Base-by-base conservation (phyloP, 2,329 filamentous ascomycete genomes). In the Aspergillus texensis region DNA sequence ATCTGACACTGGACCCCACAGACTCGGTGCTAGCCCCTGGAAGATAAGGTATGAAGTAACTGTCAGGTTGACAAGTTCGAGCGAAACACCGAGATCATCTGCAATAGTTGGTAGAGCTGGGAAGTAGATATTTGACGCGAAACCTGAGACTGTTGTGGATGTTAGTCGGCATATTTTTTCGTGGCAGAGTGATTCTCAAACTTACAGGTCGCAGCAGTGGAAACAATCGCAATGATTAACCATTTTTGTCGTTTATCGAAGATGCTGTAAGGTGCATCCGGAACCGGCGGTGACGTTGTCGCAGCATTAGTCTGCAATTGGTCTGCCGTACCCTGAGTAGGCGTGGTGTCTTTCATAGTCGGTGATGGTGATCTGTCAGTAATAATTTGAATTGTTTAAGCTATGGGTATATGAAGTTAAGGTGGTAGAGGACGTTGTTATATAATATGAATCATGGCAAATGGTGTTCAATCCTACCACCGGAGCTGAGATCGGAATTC, bases 131-230 rank as follows among this genome's bases (percentile, higher is more conserved):
- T 79, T 79, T 5, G 78, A 81, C 26, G 81, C 78, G 12, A 83
- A 78, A 6, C 79, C 75, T 2, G 79, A 80, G 62, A 81, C 72
- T 74, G 43, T 11, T 14, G 65, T 61, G 63, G 4, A 26, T 62
- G 14, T 65, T 41, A 57, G 24, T 14, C 4, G 9, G n/a, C 24
- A 9, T 16, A 6, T 2, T 16, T 8, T 8, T 39, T 11, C 1
- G 9, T 45, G 12, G 14, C 1, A 4, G 4, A 21, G 59, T 26
- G 28, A 24, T 19, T 6, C 26, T 10, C 16, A 9, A 6, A 69
- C 75, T 72, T 72, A 84, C 81, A 85, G 1, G 84, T 85, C 28
- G 84, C 83, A 1, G 83, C 84, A 10, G 78, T 78, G 0, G 84
- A 84, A 8, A 82, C 80, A 8, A 84, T 71, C 3, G 78, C 62